Conservation (phyloP, 1,284 basidiomycete species). For the Leccinum pachyderme region DNA sequence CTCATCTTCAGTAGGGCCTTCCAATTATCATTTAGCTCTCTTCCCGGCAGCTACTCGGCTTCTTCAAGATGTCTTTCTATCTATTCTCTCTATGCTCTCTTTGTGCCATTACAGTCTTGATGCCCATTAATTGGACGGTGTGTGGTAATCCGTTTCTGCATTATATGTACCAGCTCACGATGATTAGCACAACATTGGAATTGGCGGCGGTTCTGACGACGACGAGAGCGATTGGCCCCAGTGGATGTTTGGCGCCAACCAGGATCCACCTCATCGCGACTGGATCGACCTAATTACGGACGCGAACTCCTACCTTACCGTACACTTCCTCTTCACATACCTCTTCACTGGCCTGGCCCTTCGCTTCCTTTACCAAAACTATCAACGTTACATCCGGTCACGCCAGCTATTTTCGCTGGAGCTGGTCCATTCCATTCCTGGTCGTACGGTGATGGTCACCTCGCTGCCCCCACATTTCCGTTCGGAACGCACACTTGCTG, state of each 20-base stretch:
- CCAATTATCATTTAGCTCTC: background rate
- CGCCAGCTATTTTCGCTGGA: conserved; percentile 93
- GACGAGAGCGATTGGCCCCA: conserved; percentile 51
- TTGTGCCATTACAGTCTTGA: conserved; percentile 76
- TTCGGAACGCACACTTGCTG: conserved; percentile 81
- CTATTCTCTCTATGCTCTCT: conserved; percentile 86
- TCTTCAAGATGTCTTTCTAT: conserved; percentile 93
- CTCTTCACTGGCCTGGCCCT: conserved; percentile 87
- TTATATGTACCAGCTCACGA: conserved; percentile 17
- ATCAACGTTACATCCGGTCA: conserved; percentile 85
- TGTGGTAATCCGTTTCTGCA: conserved; percentile 19
- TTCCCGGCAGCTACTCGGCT: conserved; percentile 74
- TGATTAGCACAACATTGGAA: conserved; percentile 69
- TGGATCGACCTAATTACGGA: conserved; percentile 86
- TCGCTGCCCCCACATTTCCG: conserved; percentile 81
- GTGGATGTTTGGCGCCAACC: conserved; percentile 26
- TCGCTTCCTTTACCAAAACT: conserved; percentile 86
- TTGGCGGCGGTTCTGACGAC: conserved; percentile 56
- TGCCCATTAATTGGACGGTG: conserved; percentile 89
- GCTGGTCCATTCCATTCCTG: conserved; percentile 90
- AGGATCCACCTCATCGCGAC: conserved; percentile 45
- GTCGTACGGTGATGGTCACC: conserved; percentile 89
- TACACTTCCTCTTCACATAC: conserved; percentile 93
- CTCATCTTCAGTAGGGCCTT: conserved; percentile 8
- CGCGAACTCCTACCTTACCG: conserved; percentile 80